phyloP scores from a whole-genome alignment of 2,329 filamentous ascomycete genomes.

The Aspergillus niger region DNA sequence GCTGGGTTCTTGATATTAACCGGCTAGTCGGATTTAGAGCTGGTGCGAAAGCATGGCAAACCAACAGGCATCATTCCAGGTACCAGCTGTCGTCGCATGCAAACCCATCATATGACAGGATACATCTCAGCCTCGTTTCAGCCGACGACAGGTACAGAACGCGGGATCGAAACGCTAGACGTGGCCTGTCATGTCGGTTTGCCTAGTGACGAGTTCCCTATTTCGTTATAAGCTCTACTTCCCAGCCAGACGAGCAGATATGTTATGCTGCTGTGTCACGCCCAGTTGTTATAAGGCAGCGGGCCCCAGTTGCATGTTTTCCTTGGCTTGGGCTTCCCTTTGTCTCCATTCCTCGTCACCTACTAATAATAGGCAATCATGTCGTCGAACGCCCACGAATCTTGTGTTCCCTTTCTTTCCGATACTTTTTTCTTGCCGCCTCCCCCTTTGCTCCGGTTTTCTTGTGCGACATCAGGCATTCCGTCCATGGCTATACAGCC shows the following conservation, averaged over 20 bases:
- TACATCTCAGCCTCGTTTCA: neutral
- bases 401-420: neutral
- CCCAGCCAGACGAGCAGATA: neutral
- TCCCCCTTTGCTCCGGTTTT: neutral
- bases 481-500: neutral
- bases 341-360: neutral
- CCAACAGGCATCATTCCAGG: constrained; percentile 1
- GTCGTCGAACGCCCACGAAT: neutral
- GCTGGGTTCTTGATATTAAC: neutral
- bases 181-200: constrained; percentile 7
- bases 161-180: neutral
- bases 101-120: neutral
- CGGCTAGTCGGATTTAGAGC: too few species aligned
- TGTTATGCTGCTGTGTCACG: constrained; percentile 11
- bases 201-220: neutral
- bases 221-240: neutral
- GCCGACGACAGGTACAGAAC: neutral
- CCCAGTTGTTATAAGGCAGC: constrained; percentile 1
- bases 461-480: constrained; percentile 3
- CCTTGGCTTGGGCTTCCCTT: neutral
- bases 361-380: constrained; percentile 2
- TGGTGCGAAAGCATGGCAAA: neutral
- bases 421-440: neutral
- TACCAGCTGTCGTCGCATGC: constrained; percentile 1
- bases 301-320: neutral